Conservation (phyloP, 345 rosid species). For the Eucalyptus cloeziana region DNA sequence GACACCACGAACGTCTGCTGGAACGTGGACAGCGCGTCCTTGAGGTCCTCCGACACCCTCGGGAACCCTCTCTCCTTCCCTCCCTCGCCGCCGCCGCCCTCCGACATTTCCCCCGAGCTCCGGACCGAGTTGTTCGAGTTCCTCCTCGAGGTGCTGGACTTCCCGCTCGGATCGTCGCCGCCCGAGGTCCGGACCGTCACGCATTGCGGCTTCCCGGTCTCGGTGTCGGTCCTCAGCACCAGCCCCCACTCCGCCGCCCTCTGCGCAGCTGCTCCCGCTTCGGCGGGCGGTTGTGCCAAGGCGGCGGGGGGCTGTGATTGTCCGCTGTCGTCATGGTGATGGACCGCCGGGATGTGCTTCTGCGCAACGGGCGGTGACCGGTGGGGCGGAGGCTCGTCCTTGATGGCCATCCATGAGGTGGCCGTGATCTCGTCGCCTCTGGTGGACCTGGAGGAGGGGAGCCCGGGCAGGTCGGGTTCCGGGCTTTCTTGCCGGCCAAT, state of each 20-base stretch:
- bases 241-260: conserved; percentile 99
- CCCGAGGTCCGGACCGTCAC: conserved; percentile 74
- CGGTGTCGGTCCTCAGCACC: conserved; percentile 57
- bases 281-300: conserved; percentile 2
- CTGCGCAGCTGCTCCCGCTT: conserved; percentile 47
- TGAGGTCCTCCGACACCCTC: conserved; percentile 68
- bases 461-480: conserved; percentile 6
- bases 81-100: conserved; percentile 4
- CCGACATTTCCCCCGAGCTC: conserved; percentile 63
- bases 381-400: conserved; percentile 15
- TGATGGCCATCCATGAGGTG: conserved; percentile 94
- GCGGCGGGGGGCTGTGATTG: not conserved
- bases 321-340: not conserved
- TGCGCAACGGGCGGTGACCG: not conserved
- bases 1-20: conserved; percentile 96
- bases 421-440: conserved; percentile 32
- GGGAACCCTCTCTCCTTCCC: conserved; percentile 45
- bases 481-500: conserved; percentile 15
- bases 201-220: conserved; percentile 81
- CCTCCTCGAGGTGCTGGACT: conserved; percentile 32
- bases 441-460: conserved; percentile 10
- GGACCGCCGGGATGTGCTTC: not conserved
- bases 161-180: conserved; percentile 45
- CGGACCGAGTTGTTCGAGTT: conserved; percentile 61
- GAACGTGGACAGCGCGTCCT: conserved; percentile 73